phyloP scores from a whole-genome alignment of 1,284 basidiomycete species.

The Lentinula novae-zelandiae region DNA sequence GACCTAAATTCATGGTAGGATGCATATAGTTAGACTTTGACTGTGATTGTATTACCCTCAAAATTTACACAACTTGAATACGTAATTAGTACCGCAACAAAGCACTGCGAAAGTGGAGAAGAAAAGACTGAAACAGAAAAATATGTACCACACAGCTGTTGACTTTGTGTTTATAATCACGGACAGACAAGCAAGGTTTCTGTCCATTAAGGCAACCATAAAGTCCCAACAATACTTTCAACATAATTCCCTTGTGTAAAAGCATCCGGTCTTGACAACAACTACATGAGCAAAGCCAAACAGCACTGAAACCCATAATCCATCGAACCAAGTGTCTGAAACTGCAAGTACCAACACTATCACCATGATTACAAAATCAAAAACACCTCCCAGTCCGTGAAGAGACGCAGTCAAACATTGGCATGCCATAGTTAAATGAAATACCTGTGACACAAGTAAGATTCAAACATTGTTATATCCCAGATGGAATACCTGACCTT shows the following conservation, averaged over 20 bases:
- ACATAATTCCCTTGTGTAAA: conserved; percentile 2
- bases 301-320: conserved; percentile 30
- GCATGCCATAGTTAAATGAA: conserved; percentile 32
- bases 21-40: too few species aligned
- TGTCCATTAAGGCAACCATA: not conserved
- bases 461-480: not conserved
- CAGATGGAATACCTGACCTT: conserved; percentile 36
- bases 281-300: conserved; percentile 37
- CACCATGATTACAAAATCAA: not conserved
- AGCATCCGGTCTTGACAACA: conserved; percentile 15
- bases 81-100: too few species aligned
- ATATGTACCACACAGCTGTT: too few species aligned
- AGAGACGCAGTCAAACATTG: conserved; percentile 12
- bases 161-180: too few species aligned
- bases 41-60: too few species aligned
- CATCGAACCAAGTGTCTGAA: conserved; percentile 43
- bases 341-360: conserved; percentile 36
- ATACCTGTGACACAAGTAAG: conserved; percentile 20
- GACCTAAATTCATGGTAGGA: too few species aligned
- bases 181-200: not conserved
- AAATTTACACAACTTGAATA: too few species aligned
- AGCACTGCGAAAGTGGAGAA: too few species aligned
- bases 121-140: too few species aligned
- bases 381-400: conserved; percentile 9
- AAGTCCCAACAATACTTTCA: not conserved